phyloP scores from a whole-genome alignment of 768 basidiomycete species.

The Auriscalpium vulgare region DNA sequence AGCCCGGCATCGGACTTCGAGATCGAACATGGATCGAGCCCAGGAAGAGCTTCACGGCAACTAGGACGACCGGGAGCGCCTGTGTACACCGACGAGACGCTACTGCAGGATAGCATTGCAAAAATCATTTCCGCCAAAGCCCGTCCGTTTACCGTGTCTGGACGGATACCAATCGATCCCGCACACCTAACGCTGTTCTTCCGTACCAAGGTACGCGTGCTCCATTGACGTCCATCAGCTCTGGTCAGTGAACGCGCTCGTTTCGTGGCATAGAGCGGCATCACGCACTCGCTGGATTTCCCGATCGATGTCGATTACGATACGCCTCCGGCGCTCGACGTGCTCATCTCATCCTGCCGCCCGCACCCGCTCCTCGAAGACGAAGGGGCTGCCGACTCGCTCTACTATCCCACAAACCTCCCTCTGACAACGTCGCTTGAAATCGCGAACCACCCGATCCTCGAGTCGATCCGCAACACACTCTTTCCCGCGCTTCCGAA shows the following conservation, averaged over 20 bases:
- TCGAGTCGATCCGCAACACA: slow-evolving; percentile 63
- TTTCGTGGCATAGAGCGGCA: slow-evolving; percentile 46
- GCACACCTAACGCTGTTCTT: slow-evolving; percentile 67
- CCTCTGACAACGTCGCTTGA: slow-evolving; percentile 73
- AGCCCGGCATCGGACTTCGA: slow-evolving; percentile 52
- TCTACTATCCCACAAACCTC: slow-evolving; percentile 66
- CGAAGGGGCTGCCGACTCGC: slow-evolving; percentile 46
- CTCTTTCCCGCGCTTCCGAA: slow-evolving; percentile 65
- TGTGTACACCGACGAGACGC: slow-evolving; percentile 43
- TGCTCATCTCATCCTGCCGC: slow-evolving; percentile 66
- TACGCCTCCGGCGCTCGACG: slow-evolving; percentile 70
- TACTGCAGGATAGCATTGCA: slow-evolving; percentile 47
- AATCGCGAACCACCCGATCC: slow-evolving; percentile 73
- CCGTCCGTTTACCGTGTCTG: slow-evolving; percentile 55
- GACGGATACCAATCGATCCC: slow-evolving; percentile 64
- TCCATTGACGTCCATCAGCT: neutral
- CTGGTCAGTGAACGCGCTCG: neutral
- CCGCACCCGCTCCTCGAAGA: slow-evolving; percentile 50
- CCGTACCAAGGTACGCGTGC: slow-evolving; percentile 56
- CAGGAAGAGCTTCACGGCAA: slow-evolving; percentile 13
- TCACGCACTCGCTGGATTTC: slow-evolving; percentile 75
- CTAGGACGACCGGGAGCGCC: slow-evolving; percentile 24
- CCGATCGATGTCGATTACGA: slow-evolving; percentile 72
- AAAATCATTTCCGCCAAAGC: slow-evolving; percentile 51
- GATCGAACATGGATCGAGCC: slow-evolving; percentile 37